Evolutionary conservation across 371 early-diverging fungal species (phyloP).

Genomic region (Mortierella polycephala): DNA sequence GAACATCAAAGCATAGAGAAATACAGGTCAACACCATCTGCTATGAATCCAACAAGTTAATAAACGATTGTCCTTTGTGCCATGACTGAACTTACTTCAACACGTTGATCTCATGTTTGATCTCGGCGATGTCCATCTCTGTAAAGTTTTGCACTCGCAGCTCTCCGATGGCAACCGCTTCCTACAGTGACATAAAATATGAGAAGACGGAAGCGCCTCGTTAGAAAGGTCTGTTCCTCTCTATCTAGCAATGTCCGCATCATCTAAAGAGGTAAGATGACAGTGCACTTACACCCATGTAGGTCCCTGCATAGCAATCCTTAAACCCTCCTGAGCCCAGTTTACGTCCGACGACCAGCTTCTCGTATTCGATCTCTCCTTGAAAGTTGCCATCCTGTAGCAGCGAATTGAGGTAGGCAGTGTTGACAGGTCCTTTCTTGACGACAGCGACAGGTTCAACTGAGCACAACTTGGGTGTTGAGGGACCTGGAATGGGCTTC

Average conservation of each 20-base stretch:
- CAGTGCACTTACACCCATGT: slow-evolving; percentile 63
- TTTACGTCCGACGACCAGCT: slow-evolving; percentile 68
- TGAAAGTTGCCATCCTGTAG: slow-evolving; percentile 56
- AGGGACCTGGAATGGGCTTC: slow-evolving; percentile 76
- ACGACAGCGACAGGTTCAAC: slow-evolving; percentile 54
- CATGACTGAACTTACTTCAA: slow-evolving; percentile 65
- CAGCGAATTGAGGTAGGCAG: slow-evolving; percentile 65
- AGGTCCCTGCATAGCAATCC: slow-evolving; percentile 76
- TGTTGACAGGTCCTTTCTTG: slow-evolving; percentile 57
- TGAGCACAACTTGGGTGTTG: slow-evolving; percentile 71
- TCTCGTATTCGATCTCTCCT: slow-evolving; percentile 71
- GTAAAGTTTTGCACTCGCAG: slow-evolving; percentile 74
- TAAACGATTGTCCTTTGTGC: no score
- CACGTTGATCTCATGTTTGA: slow-evolving; percentile 81
- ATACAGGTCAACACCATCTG: background rate
- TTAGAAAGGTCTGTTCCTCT: no score
- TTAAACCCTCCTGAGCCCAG: slow-evolving; percentile 86
- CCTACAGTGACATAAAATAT: slow-evolving; percentile 42
- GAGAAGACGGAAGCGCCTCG: no score
- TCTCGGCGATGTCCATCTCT: slow-evolving; percentile 74
- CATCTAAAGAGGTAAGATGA: no score
- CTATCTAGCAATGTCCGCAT: no score
- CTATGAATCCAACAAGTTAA: no score
- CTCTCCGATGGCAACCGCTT: slow-evolving; percentile 80
- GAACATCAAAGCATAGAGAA: background rate